Percentiles rank a stretch among this genome's conserved stretches.
phyloP scores from a whole-genome alignment of 345 rosid species.

The Populus alba region DNA sequence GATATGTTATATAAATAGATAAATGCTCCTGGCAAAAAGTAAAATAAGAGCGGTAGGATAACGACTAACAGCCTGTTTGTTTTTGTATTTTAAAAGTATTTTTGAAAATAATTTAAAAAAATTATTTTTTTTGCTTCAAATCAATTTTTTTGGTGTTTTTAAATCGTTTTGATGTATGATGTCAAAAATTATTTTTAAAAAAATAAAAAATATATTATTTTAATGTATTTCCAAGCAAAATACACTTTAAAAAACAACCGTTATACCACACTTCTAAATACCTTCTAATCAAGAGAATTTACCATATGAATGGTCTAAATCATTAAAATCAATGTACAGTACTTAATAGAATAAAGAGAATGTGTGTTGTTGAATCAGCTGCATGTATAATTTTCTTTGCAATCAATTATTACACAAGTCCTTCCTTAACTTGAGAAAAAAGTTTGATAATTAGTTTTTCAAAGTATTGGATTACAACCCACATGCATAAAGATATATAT shows the following conservation, averaged over 20 bases:
- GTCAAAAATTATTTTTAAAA: too few relatives aligned
- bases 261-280: fast-evolving
- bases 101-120: too few relatives aligned
- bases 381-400: background rate
- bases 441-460: background rate
- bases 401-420: background rate
- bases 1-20: too few relatives aligned
- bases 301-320: background rate
- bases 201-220: too few relatives aligned
- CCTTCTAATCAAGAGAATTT: background rate
- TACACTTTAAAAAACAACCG: fast-evolving
- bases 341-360: background rate
- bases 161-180: fast-evolving
- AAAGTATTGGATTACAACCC: background rate
- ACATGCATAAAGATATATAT: background rate
- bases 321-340: background rate
- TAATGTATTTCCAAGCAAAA: fast-evolving
- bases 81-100: too few relatives aligned
- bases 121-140: too few relatives aligned
- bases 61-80: too few relatives aligned
- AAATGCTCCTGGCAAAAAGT: too few relatives aligned
- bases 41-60: too few relatives aligned
- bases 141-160: too few relatives aligned
- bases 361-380: background rate
- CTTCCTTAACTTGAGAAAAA: background rate